Conservation (phyloP, 2,329 filamentous ascomycete species). For the Didymella keratinophila region DNA sequence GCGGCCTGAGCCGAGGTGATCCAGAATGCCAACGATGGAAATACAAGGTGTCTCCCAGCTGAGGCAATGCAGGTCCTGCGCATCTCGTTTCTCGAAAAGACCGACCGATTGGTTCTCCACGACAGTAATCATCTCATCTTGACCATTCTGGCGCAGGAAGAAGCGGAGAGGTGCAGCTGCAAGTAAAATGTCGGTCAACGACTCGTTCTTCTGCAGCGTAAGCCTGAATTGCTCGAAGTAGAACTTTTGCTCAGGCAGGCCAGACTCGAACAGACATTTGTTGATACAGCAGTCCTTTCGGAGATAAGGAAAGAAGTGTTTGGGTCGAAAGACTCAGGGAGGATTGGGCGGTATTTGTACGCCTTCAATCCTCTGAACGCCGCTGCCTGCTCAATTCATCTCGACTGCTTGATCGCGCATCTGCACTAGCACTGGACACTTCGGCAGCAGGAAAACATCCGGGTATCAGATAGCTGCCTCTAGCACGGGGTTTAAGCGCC, state of each 20-base stretch:
- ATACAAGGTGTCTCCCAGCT: constrained; percentile 42
- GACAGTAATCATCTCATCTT: constrained; percentile 33
- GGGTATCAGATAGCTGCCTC: too few relatives aligned
- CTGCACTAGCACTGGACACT: too few relatives aligned
- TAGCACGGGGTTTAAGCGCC: too few relatives aligned
- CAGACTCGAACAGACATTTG: too few relatives aligned
- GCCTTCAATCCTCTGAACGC: too few relatives aligned
- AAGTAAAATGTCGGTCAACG: constrained; percentile 46
- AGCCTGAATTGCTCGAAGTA: constrained; percentile 44
- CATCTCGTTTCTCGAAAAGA: constrained; percentile 41
- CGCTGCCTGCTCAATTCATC: too few relatives aligned
- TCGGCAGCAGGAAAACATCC: too few relatives aligned
- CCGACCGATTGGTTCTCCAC: constrained; percentile 40
- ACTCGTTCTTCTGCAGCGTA: constrained; percentile 47
- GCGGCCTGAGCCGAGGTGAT: constrained; percentile 40
- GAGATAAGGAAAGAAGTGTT: too few relatives aligned
- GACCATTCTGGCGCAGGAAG: constrained; percentile 36
- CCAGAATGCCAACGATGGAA: constrained; percentile 42
- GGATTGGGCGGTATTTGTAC: too few relatives aligned
- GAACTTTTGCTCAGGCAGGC: constrained; percentile 48
- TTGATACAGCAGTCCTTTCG: too few relatives aligned
- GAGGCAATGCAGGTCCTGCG: constrained; percentile 37
- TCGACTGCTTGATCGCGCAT: too few relatives aligned
- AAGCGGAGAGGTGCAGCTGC: constrained; percentile 43
- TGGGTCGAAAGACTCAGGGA: too few relatives aligned